These are phyloP conservation scores for Stromatinia cepivora DNA, from an alignment of 2,329 filamentous ascomycete genomes.

Conservation along the genomic window DNA sequence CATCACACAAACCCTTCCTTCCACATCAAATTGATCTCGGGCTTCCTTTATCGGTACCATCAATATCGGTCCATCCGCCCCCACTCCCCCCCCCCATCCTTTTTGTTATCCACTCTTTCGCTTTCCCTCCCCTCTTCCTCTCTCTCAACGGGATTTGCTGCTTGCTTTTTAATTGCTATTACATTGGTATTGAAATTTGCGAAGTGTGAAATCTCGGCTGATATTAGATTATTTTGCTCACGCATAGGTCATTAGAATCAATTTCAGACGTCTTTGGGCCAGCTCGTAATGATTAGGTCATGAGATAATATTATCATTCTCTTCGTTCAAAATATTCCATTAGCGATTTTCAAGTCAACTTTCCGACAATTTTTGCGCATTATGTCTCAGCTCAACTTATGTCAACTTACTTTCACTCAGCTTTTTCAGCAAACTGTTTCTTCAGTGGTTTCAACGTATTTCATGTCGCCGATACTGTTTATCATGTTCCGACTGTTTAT, in stretches of 20 bases:
- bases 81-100: too few species aligned
- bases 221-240: constrained; percentile 22
- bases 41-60: not conserved
- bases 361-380: constrained; percentile 1
- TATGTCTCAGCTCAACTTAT: constrained; percentile 10
- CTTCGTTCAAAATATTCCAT: not conserved
- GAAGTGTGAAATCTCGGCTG: constrained; percentile 21
- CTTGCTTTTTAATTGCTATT: constrained; percentile 22
- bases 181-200: constrained; percentile 17
- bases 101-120: too few species aligned
- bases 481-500: constrained; percentile 16
- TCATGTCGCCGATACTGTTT: not conserved
- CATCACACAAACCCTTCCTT: not conserved
- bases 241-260: constrained; percentile 24
- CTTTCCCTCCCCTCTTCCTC: not conserved
- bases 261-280: constrained; percentile 24
- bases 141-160: constrained; percentile 18
- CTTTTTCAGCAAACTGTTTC: not conserved
- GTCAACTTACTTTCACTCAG: not conserved
- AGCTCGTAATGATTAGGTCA: constrained; percentile 17
- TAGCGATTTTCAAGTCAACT: not conserved
- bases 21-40: not conserved
- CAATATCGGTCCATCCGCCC: not conserved
- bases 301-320: not conserved
- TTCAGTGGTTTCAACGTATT: not conserved